Evolutionary conservation across 441 rosid species (phyloP), one percentile per base, ranked within the genome.

Genomic region (Euphorbia celastroides): DNA sequence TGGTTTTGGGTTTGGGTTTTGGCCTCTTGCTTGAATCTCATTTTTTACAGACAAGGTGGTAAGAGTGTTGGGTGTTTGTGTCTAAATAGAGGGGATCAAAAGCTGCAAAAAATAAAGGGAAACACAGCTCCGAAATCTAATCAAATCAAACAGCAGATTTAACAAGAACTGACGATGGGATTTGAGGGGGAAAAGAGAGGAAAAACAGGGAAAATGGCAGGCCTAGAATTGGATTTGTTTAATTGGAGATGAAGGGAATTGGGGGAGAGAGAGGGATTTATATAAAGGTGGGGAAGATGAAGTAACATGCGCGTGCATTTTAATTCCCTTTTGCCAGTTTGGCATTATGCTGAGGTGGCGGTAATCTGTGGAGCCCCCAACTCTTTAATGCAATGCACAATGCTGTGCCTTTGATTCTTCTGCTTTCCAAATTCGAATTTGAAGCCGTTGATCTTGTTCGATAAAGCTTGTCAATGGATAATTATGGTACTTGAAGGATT

Each of bases 251-350:
- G 80, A 28, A 66, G 68, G 9, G 70, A 60, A 62, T 36, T 56
- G 70, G 36, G 64, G 69, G 68, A 65, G 80, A 60, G 65, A 26
- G 5, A 50, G 58, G 74, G 59, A 61, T 60, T 59, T 76, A 78
- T 76, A 72, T 62, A 66, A 74, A 11, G 68, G 10, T 11, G n/a
- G 2, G 65, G 16, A 17, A n/a, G n/a, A n/a, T n/a, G n/a, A n/a
- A 13, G 13, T 54, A 30, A 32, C 66, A 66, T 62, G 75, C 81
- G 79, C 78, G 78, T 73, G 79, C 77, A 62, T 68, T 72, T 71
- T 60, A 73, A 57, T 66, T 0, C 14, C 13, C 6, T 19, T 6
- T 65, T 56, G 71, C 77, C 82, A 79, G 83, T n/a, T 72, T 62
- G 75, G 12, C 65, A 75, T 57, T 13, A 30, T 61, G 67, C 66